A percentile compares a stretch with the other conserved stretches of the same genome.
Evolutionary conservation across 805 yeast species (phyloP).

Genomic region (Kodamaea neixiangensis): DNA sequence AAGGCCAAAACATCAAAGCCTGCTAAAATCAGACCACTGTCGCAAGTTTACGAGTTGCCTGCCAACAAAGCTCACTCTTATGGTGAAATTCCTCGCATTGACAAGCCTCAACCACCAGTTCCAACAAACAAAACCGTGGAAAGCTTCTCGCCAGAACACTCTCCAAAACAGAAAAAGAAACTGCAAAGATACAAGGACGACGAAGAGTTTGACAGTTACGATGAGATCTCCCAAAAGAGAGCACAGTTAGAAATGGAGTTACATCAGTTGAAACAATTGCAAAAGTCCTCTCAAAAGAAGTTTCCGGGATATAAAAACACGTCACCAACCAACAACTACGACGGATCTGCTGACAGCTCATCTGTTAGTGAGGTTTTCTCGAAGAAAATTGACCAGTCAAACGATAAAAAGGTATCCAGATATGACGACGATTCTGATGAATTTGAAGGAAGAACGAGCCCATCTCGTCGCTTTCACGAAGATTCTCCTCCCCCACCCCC

Average conservation of each 20-base stretch:
- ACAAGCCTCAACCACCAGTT: conserved; percentile 2
- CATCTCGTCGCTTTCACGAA: conserved; percentile 8
- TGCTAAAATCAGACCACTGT: conserved; percentile 19
- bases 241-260: conserved; percentile 43
- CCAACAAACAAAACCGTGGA: conserved; percentile 26
- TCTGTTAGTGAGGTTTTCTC: conserved; percentile 40
- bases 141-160: conserved; percentile 27
- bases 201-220: conserved; percentile 18
- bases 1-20: conserved; percentile 2
- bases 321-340: conserved; percentile 8
- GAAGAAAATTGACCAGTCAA: conserved; percentile 28
- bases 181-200: conserved; percentile 10
- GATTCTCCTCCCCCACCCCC: conserved; percentile 29
- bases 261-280: conserved; percentile 33
- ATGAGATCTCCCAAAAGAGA: conserved; percentile 35
- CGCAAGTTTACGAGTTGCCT: conserved; percentile 13
- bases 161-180: conserved; percentile 13
- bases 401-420: conserved; percentile 32
- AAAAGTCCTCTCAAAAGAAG: conserved; percentile 17
- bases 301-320: neutral
- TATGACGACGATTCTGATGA: conserved; percentile 24
- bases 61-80: conserved; percentile 19
- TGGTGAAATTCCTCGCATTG: conserved; percentile 17
- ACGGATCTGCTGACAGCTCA: conserved; percentile 28
- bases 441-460: conserved; percentile 11